Conservation (phyloP, 2,329 filamentous ascomycete genomes). For the Fusarium sp. region DNA sequence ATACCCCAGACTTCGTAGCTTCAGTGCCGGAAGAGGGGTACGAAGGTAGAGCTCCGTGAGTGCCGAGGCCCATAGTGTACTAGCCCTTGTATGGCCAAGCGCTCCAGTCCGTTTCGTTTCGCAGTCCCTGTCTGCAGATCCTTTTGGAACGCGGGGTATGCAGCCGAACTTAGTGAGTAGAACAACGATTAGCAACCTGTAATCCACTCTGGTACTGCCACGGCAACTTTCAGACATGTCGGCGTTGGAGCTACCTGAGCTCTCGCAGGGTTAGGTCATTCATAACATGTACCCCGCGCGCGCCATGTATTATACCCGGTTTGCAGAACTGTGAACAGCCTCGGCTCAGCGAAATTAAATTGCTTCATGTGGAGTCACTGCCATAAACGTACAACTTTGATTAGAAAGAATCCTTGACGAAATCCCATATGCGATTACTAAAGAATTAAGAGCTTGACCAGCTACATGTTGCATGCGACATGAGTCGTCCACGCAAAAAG, state of each 20-base stretch:
- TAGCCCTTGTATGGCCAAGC: background rate
- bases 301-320: fast-evolving
- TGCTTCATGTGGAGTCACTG: background rate
- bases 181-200: too few species aligned
- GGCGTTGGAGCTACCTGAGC: too few species aligned
- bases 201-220: background rate
- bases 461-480: fast-evolving
- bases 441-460: fast-evolving
- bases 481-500: fast-evolving
- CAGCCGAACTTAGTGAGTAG: background rate
- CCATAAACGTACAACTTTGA: fast-evolving
- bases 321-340: background rate
- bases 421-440: background rate
- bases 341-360: background rate
- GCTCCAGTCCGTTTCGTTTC: background rate
- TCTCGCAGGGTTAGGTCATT: background rate
- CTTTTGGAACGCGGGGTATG: background rate
- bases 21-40: fast-evolving
- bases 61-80: background rate
- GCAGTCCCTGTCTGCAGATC: background rate
- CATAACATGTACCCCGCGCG: background rate
- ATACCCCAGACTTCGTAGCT: background rate
- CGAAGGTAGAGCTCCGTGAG: background rate
- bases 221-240: background rate
- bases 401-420: background rate